These are phyloP conservation scores for Penicillium sp. DNA, from an alignment of 2,329 filamentous ascomycete genomes.

Conservation along the genomic window DNA sequence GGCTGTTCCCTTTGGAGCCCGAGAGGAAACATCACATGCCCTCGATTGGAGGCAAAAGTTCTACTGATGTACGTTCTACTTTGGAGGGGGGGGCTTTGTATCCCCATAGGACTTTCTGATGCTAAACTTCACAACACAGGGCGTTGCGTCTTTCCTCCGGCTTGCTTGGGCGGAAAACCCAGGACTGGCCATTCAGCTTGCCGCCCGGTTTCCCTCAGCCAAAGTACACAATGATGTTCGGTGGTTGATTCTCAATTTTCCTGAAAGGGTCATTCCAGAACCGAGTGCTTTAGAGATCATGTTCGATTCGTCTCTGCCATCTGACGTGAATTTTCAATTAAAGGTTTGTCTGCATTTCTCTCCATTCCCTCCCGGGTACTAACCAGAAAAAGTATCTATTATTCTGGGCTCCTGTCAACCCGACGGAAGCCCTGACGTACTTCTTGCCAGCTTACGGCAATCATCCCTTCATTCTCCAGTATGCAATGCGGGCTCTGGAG, in stretches of 20 bases:
- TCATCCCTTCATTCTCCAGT: constrained; percentile 90
- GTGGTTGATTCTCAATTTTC: constrained; percentile 74
- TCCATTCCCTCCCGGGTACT: constrained; percentile 25
- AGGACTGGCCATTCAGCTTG: constrained; percentile 80
- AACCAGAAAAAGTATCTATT: constrained; percentile 66
- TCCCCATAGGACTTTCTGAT: not conserved
- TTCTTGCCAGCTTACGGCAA: constrained; percentile 89
- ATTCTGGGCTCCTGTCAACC: constrained; percentile 90
- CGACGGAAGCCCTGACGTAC: constrained; percentile 86
- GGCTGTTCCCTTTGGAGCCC: constrained; percentile 77
- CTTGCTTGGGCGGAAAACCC: constrained; percentile 87
- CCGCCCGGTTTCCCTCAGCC: constrained; percentile 71
- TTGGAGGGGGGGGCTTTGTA: not conserved
- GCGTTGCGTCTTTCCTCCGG: constrained; percentile 64
- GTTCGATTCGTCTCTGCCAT: constrained; percentile 70
- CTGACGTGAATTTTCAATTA: constrained; percentile 77
- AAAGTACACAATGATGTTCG: constrained; percentile 73
- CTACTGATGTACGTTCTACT: constrained; percentile 37
- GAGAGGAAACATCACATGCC: constrained; percentile 54
- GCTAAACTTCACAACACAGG: constrained; percentile 35
- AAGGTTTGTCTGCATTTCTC: constrained; percentile 56
- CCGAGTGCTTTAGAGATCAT: constrained; percentile 80
- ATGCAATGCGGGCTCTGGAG: constrained; percentile 91
- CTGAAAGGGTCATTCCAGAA: constrained; percentile 76
- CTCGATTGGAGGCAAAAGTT: constrained; percentile 42